These are phyloP conservation scores for Flaveria linearis DNA, from an alignment of 129 eudicot species.

Conservation along the genomic window DNA sequence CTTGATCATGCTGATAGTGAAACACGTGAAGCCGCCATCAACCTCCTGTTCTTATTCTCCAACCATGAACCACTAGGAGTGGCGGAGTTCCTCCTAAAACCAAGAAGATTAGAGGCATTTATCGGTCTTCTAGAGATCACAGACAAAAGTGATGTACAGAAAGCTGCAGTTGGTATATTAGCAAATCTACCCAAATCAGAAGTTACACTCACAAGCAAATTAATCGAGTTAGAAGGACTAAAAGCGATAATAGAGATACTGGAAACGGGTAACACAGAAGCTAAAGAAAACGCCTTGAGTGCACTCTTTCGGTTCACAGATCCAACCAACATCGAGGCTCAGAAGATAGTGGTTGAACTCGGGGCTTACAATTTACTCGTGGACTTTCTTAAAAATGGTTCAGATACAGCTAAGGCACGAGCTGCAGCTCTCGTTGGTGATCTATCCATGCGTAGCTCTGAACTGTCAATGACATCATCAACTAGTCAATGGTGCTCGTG, in stretches of 20 bases:
- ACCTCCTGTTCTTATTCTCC: slow-evolving; percentile 60
- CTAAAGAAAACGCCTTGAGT: slow-evolving; percentile 68
- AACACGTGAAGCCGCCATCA: slow-evolving; percentile 64
- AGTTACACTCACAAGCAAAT: slow-evolving; percentile 41
- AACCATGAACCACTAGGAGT: slow-evolving; percentile 65
- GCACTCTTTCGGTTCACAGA: slow-evolving; percentile 72
- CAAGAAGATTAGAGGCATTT: slow-evolving; percentile 62
- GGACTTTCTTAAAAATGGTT: slow-evolving; percentile 43
- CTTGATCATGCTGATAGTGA: slow-evolving; percentile 58
- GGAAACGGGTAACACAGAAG: slow-evolving; percentile 48
- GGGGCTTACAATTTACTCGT: slow-evolving; percentile 45
- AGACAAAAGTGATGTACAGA: slow-evolving; percentile 50
- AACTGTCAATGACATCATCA: slow-evolving; percentile 36
- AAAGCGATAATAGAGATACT: slow-evolving; percentile 57
- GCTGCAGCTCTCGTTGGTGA: slow-evolving; percentile 66
- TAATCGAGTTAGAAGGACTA: slow-evolving; percentile 65
- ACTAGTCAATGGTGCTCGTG: slow-evolving; percentile 24
- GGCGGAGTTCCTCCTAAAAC: slow-evolving; percentile 57
- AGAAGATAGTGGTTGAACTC: slow-evolving; percentile 50
- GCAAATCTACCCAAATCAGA: slow-evolving; percentile 79
- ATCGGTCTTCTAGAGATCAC: slow-evolving; percentile 53
- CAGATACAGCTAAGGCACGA: slow-evolving; percentile 59
- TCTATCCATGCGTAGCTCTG: slow-evolving; percentile 59
- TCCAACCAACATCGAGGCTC: slow-evolving; percentile 60
- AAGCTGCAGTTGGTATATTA: slow-evolving; percentile 65